A percentile compares a stretch with the other conserved stretches of the same genome.
phyloP scores from a whole-genome alignment of 2,329 filamentous ascomycete species.

The Ascochyta clinopodiicola region DNA sequence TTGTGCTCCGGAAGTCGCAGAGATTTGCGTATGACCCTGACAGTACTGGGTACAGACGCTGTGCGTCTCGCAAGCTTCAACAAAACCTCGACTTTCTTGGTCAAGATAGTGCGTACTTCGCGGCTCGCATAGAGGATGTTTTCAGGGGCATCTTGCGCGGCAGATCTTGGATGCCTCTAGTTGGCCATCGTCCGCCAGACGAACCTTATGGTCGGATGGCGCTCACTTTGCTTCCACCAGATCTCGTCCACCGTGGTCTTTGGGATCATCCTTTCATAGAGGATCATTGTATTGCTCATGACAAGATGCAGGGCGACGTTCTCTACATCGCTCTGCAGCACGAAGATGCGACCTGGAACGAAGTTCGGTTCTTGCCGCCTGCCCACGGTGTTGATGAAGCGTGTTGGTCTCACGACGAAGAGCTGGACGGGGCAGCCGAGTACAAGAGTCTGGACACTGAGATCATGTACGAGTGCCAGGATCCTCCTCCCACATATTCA shows the following conservation, averaged over 20 bases:
- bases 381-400: constrained; percentile 42
- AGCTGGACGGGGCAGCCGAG: constrained; percentile 47
- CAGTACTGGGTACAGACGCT: constrained; percentile 47
- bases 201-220: constrained; percentile 50
- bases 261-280: constrained; percentile 52
- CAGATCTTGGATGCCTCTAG: constrained; percentile 51
- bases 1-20: constrained; percentile 47
- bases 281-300: constrained; percentile 50
- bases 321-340: constrained; percentile 50
- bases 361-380: constrained; percentile 47
- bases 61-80: constrained; percentile 48
- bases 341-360: constrained; percentile 50
- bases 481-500: constrained; percentile 52
- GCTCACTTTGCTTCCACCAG: constrained; percentile 43
- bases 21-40: constrained; percentile 49
- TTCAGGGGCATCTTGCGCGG: constrained; percentile 47
- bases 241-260: constrained; percentile 42
- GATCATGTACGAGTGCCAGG: constrained; percentile 52
- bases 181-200: constrained; percentile 47
- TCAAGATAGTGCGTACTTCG: constrained; percentile 48
- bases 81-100: constrained; percentile 47
- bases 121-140: constrained; percentile 43
- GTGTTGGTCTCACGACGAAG: constrained; percentile 49
- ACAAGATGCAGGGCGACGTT: constrained; percentile 51
- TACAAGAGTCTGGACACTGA: constrained; percentile 49